Percentiles rank a stretch among this genome's conserved stretches.
These are phyloP conservation scores for Ogataea methylovora DNA, from an alignment of 805 yeast species.

Conservation along the genomic window DNA sequence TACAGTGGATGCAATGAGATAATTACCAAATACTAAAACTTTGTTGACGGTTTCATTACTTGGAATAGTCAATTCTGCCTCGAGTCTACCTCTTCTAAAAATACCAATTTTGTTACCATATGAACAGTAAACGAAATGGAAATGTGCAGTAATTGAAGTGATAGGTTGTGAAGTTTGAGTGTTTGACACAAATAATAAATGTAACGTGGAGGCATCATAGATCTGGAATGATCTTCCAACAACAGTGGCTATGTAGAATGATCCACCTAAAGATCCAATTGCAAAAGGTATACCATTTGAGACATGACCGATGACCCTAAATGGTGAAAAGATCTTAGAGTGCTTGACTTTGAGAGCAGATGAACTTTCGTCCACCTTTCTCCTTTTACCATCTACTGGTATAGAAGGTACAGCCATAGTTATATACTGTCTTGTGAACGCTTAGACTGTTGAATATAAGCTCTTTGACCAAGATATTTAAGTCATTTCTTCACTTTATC, in stretches of 20 bases:
- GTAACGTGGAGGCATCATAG: constrained; percentile 83
- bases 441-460: too few species aligned
- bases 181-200: constrained; percentile 78
- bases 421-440: too few species aligned
- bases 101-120: constrained; percentile 68
- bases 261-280: constrained; percentile 78
- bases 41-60: constrained; percentile 33
- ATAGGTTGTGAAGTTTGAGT: constrained; percentile 67
- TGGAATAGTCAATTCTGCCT: constrained; percentile 29
- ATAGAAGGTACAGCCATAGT: constrained; percentile 1
- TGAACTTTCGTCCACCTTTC: constrained; percentile 5
- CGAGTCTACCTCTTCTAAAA: constrained; percentile 73
- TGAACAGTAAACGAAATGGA: constrained; percentile 76
- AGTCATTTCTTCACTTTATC: too few species aligned
- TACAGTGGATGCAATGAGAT: constrained; percentile 49
- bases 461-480: too few species aligned
- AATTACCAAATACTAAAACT: constrained; percentile 70
- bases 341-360: constrained; percentile 8
- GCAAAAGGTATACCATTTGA: constrained; percentile 82
- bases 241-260: constrained; percentile 81
- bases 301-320: constrained; percentile 84
- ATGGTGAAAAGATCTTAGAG: constrained; percentile 75
- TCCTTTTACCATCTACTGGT: constrained; percentile 7
- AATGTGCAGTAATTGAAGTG: constrained; percentile 67
- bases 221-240: constrained; percentile 90